These are phyloP conservation scores for Apiotrichum gracile DNA, from an alignment of 1,284 basidiomycete species.

Conservation along the genomic window DNA sequence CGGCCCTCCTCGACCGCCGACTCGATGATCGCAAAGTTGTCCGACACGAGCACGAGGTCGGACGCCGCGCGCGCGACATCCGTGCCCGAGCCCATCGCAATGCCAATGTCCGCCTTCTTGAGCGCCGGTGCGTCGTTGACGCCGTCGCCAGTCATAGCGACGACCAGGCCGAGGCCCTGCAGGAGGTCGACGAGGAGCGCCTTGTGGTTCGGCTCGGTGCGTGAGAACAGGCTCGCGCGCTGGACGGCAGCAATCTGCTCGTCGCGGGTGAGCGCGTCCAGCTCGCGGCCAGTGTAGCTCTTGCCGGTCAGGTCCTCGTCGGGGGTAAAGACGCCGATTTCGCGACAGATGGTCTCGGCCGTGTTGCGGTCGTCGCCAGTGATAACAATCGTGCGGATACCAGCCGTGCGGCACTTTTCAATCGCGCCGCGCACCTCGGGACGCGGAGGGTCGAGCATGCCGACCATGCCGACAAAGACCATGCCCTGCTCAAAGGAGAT, in stretches of 20 bases:
- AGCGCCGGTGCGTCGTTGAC: constrained; percentile 96
- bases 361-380: constrained; percentile 99
- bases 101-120: constrained; percentile 95
- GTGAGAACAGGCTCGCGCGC: constrained; percentile 79
- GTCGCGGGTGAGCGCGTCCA: constrained; percentile 71
- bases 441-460: constrained; percentile 96
- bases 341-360: constrained; percentile 91
- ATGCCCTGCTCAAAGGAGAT: constrained; percentile 82
- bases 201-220: constrained; percentile 95
- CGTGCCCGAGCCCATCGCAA: constrained; percentile 98
- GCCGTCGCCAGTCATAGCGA: constrained; percentile 97
- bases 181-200: constrained; percentile 88
- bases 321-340: constrained; percentile 86
- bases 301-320: constrained; percentile 80
- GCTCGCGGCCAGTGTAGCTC: constrained; percentile 88
- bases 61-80: constrained; percentile 98
- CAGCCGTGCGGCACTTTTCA: constrained; percentile 83
- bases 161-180: constrained; percentile 85
- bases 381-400: constrained; percentile 94
- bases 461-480: constrained; percentile 90
- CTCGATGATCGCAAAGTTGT: constrained; percentile 75
- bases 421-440: constrained; percentile 86
- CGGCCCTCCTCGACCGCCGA: constrained; percentile 94
- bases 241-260: constrained; percentile 82
- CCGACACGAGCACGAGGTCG: constrained; percentile 80